These are phyloP conservation scores for Candida maris DNA, from an alignment of 805 yeast species.

Conservation along the genomic window DNA sequence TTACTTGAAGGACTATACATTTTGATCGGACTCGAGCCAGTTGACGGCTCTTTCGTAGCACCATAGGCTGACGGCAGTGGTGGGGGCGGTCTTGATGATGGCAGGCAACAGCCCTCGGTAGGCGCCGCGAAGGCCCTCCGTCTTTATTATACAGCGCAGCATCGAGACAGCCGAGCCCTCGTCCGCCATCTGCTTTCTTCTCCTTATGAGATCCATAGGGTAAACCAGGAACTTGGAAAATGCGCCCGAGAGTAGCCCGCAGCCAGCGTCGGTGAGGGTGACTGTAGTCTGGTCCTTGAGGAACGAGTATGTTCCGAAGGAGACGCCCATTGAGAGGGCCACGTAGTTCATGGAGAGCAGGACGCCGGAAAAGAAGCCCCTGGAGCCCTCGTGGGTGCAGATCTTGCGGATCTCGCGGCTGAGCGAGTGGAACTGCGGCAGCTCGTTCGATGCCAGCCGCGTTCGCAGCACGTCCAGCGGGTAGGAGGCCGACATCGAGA, in stretches of 20 bases:
- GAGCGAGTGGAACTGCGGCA: conserved; percentile 33
- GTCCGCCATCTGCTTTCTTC: conserved; percentile 62
- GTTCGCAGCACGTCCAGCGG: conserved; percentile 92
- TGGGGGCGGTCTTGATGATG: conserved; percentile 75
- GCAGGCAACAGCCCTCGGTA: conserved; percentile 76
- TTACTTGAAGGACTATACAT: conserved; percentile 18
- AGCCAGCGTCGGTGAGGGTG: conserved; percentile 47
- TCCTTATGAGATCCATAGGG: conserved; percentile 82
- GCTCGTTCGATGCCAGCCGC: conserved; percentile 66
- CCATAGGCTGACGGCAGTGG: conserved; percentile 41
- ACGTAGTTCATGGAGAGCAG: conserved; percentile 56
- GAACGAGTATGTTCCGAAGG: conserved; percentile 66
- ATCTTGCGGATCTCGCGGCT: conserved; percentile 34
- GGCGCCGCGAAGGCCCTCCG: conserved; percentile 64
- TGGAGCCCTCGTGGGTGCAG: conserved; percentile 32
- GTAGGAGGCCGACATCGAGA: conserved; percentile 72
- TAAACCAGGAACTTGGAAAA: conserved; percentile 70
- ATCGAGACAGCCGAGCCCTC: conserved; percentile 22
- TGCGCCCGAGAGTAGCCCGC: conserved; percentile 76
- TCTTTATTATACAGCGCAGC: conserved; percentile 37
- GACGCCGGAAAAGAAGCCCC: conserved; percentile 50
- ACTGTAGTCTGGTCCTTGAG: conserved; percentile 36
- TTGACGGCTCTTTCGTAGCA: conserved; percentile 30
- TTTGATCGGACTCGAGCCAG: conserved; percentile 8
- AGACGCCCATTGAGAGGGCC: conserved; percentile 66